These are phyloP conservation scores for Eimeria maxima DNA, from an alignment of 169 alveolate genomes.

Conservation along the genomic window DNA sequence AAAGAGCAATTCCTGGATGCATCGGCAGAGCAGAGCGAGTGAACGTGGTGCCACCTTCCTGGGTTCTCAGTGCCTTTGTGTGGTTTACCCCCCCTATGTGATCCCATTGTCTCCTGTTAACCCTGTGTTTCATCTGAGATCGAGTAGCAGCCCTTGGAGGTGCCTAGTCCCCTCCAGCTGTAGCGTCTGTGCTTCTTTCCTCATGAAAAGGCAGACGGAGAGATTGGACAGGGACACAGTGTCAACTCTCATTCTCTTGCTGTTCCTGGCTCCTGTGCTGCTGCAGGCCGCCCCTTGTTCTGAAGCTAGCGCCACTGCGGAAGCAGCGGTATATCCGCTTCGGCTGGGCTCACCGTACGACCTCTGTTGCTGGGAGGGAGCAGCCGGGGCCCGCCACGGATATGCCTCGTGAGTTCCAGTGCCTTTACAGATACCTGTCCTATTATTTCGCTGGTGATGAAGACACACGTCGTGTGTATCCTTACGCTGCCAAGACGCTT, in stretches of 20 bases:
- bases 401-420: not conserved
- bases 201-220: not conserved
- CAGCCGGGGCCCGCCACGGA: constrained; percentile 3
- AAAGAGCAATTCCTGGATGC: no score
- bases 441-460: not conserved
- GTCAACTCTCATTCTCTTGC: no score
- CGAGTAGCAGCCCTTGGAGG: not conserved
- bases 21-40: no score
- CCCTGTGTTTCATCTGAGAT: not conserved
- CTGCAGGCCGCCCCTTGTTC: constrained; percentile 53
- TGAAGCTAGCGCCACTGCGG: constrained; percentile 44
- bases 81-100: no score
- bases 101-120: not conserved
- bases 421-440: no score
- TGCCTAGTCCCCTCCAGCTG: not conserved
- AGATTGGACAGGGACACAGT: not conserved
- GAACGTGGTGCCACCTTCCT: no score
- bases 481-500: no score
- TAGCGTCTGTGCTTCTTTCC: not conserved
- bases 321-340: constrained; percentile 55
- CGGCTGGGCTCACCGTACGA: constrained; percentile 70
- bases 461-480: not conserved
- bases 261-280: not conserved
- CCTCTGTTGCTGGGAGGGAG: not conserved
- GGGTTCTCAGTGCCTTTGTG: no score